These are phyloP conservation scores for Coelastrella sp. DNA, from an alignment of 139 green algal species.

Conservation along the genomic window DNA sequence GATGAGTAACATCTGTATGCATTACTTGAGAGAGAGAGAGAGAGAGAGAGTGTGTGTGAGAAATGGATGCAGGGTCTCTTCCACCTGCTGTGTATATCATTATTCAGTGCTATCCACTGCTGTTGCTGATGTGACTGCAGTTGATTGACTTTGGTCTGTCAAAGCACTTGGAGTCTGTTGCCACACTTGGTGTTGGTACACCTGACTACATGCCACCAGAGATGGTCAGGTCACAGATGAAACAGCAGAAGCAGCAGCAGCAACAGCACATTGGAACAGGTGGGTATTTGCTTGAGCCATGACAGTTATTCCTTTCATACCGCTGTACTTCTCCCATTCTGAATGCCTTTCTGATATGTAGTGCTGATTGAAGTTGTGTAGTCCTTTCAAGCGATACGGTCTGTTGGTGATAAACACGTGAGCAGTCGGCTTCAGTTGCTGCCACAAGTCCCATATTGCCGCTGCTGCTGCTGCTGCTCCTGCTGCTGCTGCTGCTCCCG, in stretches of 20 bases:
- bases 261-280: background rate
- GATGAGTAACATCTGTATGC: too few species aligned
- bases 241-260: conserved; percentile 47
- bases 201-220: conserved; percentile 86
- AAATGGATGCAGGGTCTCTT: too few species aligned
- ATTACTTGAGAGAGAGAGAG: too few species aligned
- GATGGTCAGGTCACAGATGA: conserved; percentile 52
- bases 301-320: background rate
- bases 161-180: conserved; percentile 77
- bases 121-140: conserved; percentile 25
- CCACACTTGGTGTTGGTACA: conserved; percentile 76
- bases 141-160: conserved; percentile 90
- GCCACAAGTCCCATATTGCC: too few species aligned
- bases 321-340: background rate
- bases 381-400: too few species aligned
- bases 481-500: too few species aligned
- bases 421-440: too few species aligned
- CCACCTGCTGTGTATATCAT: background rate
- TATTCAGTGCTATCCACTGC: background rate
- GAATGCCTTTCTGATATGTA: too few species aligned
- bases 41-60: too few species aligned
- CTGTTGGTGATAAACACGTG: too few species aligned
- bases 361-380: too few species aligned
- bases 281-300: background rate
- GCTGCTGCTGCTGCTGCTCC: too few species aligned